phyloP scores from a whole-genome alignment of 192 early-diverging fungal species.

The Backusella psychrophila region DNA sequence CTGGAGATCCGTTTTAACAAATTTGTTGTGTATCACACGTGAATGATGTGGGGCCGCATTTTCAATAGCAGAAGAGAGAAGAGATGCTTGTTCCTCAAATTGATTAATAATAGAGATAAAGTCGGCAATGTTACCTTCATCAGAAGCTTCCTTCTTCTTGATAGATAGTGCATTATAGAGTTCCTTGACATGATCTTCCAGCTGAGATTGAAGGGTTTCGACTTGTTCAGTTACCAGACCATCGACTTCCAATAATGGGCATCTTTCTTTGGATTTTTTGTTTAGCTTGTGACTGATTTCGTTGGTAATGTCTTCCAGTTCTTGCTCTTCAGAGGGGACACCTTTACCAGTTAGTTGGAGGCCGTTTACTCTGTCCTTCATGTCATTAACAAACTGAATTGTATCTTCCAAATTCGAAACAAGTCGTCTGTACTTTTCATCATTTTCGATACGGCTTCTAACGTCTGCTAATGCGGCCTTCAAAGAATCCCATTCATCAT shows the following conservation, averaged over 20 bases:
- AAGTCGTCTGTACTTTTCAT: background rate
- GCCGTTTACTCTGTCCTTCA: conserved; percentile 14
- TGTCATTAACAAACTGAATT: conserved; percentile 20
- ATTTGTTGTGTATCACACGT: conserved; percentile 24
- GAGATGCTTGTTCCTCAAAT: conserved; percentile 30
- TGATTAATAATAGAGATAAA: conserved; percentile 32
- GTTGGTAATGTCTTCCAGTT: conserved; percentile 14
- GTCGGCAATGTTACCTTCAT: conserved; percentile 25
- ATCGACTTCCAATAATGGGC: conserved; percentile 3
- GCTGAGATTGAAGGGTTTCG: background rate
- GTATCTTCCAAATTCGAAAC: conserved; percentile 20
- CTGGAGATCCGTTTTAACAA: conserved; percentile 33
- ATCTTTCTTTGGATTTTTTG: background rate
- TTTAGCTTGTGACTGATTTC: conserved; percentile 1
- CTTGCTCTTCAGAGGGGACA: conserved; percentile 15
- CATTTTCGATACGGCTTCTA: conserved; percentile 19
- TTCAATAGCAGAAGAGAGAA: conserved; percentile 28
- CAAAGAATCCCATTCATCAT: conserved; percentile 28
- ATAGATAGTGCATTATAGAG: conserved; percentile 22
- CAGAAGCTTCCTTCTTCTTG: conserved; percentile 25
- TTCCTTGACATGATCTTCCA: conserved; percentile 16
- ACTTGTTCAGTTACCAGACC: background rate
- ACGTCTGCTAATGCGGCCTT: conserved; percentile 16
- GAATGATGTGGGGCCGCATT: conserved; percentile 27
- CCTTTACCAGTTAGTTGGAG: conserved; percentile 19